Percentiles rank a stretch among this genome's conserved stretches.
Evolutionary conservation across 352 stramenopile genomes (phyloP).

Genomic region (Phytopythium ostracodes): DNA sequence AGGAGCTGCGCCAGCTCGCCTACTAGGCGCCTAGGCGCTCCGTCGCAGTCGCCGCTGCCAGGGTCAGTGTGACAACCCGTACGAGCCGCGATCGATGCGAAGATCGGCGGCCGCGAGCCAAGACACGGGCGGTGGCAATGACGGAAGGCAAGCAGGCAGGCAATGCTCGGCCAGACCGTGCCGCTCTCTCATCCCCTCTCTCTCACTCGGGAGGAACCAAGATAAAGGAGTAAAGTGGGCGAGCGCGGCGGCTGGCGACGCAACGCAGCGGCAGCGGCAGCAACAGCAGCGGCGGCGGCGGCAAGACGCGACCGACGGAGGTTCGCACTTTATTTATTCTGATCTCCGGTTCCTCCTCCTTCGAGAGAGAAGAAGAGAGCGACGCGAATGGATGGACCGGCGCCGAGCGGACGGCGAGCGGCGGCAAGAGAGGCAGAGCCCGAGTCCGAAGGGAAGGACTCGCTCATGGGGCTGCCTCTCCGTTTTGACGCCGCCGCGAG

Average conservation of each 20-base stretch:
- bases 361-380: conserved; percentile 1
- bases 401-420: not conserved
- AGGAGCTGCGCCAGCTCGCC: conserved; percentile 40
- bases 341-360: conserved; percentile 1
- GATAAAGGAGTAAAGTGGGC: not conserved
- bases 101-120: not conserved
- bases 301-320: not conserved
- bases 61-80: not conserved
- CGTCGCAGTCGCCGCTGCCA: not conserved
- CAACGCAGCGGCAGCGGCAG: not conserved
- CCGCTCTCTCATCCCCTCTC: not conserved
- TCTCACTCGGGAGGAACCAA: not conserved
- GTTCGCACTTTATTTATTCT: conserved; percentile 4
- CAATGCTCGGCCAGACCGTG: not conserved
- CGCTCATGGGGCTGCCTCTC: not conserved
- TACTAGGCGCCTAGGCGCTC: conserved; percentile 2
- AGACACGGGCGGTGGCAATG: not conserved
- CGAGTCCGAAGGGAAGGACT: conserved; percentile 8
- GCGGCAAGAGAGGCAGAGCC: not conserved
- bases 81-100: not conserved
- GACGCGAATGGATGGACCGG: not conserved
- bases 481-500: not conserved
- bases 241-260: not conserved
- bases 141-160: too few relatives aligned
- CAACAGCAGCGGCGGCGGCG: not conserved